Evolutionary conservation across 2,329 filamentous ascomycete species (phyloP).

Genomic region (Endoconidiophora polonica): DNA sequence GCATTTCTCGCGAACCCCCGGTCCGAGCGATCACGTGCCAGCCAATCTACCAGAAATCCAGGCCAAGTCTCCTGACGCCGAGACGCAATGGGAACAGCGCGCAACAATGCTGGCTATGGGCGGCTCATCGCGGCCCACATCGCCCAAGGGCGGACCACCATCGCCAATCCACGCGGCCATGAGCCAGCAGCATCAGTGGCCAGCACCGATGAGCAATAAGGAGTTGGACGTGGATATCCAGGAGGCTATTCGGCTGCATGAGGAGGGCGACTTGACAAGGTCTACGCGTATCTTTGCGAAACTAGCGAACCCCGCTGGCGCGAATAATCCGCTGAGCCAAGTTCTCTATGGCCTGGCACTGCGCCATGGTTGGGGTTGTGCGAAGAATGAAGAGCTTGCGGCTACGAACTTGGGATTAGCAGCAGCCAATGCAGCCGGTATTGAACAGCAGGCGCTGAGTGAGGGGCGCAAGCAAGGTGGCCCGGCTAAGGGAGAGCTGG

Average conservation of each 20-base stretch:
- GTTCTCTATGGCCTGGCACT: conserved; percentile 88
- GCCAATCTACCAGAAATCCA: conserved; percentile 61
- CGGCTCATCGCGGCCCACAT: conserved; percentile 24
- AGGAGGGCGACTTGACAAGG: conserved; percentile 58
- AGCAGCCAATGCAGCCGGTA: conserved; percentile 72
- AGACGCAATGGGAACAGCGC: conserved; percentile 79
- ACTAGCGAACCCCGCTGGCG: conserved; percentile 66
- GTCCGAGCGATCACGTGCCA: conserved; percentile 59
- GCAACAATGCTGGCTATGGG: conserved; percentile 59
- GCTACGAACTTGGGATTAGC: conserved; percentile 76
- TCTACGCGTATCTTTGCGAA: conserved; percentile 76
- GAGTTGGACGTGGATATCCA: conserved; percentile 60
- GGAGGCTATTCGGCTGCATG: conserved; percentile 87
- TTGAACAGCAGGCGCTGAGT: conserved; percentile 71
- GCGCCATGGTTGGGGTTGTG: conserved; percentile 84
- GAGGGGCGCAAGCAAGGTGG: conserved; percentile 87
- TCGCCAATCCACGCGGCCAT: conserved; percentile 13
- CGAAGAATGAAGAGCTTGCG: conserved; percentile 52
- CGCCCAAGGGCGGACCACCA: conserved; percentile 16
- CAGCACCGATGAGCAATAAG: conserved; percentile 13
- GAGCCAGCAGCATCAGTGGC: conserved; percentile 19
- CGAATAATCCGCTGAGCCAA: conserved; percentile 86
- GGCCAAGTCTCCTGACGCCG: conserved; percentile 24
- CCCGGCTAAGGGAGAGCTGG: conserved; percentile 85
- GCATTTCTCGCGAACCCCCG: conserved; percentile 41